Evolutionary conservation across 139 green algal genomes (phyloP), one percentile per base, ranked within the genome.

Genomic region (Auxenochlorella protothecoides): DNA sequence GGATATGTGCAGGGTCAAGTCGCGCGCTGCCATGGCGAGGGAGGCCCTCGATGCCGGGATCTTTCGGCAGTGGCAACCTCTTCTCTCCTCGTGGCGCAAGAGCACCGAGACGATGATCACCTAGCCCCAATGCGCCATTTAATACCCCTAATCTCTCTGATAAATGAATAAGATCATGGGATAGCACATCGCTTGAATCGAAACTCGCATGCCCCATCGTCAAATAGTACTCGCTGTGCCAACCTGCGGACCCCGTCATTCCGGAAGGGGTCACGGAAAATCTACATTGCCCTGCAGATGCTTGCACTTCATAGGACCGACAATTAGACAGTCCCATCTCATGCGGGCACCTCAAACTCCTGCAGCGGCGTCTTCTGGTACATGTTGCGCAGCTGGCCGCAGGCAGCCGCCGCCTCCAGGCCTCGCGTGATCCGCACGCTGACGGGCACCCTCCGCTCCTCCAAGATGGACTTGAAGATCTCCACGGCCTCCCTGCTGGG

Each of bases 361-460:
- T 60, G 44, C 65, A 97, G 70, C 55, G 91, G 85, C 55, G 78
- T 70, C 73, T 97, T 97, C 81, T 98, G 94, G 78, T 88, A 84
- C 63, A 76, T 59, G 80, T 99, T 99, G 16, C 91, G 78, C 71
- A 99, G 84, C 84, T 99, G 94, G 10, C 94, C 94, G 73, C 94
- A 99, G 6, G 95, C 95, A 4, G 95, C 95, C 8, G 89, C 89
- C 53, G 90, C 94, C 69, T 99, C 95, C 55, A 96, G 76, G 2
- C 95, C 91, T 0, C 87, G 78, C 3, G 89, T 94, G 13, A 82
- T 68, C 9, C 92, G 77, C 16, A 95, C 69, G 60, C 78, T 90
- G 7, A 83, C 76, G 3, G 78, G 55, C 5, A 97, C 53, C 7
- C 83, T 77, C 3, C 65, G 68, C 8, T 68, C 54, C 74, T 97